Base-by-base conservation (phyloP, 2,329 filamentous ascomycete genomes). In the Colletotrichum salicis region DNA sequence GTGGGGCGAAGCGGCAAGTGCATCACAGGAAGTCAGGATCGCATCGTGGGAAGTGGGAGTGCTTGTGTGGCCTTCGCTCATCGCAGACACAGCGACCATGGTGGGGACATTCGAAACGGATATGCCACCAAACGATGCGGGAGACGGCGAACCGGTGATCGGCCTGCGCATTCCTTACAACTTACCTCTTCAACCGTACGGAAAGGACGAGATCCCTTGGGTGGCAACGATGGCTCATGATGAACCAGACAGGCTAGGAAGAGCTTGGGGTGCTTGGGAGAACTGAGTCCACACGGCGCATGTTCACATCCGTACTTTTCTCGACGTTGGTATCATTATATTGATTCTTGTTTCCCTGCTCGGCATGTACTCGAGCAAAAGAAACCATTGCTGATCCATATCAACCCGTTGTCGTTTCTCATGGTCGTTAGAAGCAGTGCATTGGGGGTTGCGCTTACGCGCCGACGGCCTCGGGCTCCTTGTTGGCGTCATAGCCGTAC, bases 21-120 rank as follows among this genome's bases (percentile, higher is more conserved):
- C 84, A 3, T 83, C 85, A 0, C 89, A 89, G 1, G 88, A 93
- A 76, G 83, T 94, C 35, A 87, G 91, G 45, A 89, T 97, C 33
- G 91, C 92, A 70, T 96, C 93, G 35, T 97, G 92, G 84, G 95
- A 97, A 79, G 88, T 94, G 37, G 95, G 95, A 0, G 93, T 97
- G 1, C 79, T 97, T 58, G 87, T 97, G 0, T 97, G 94, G 93
- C 94, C 95, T 0, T 89, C 81, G 8, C 78, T 92, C 22, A 84
- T 88, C 35, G 81, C 82, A 10, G 80, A 85, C 29, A 79, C 78
- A 0, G 85, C 86, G 0, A 78, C 79, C 6, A 96, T 97, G 92
- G 83, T 92, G 1, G 90, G 90, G 1, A 89, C 89, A 1, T 96
- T 95, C 79, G 86, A 87, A 71, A 86, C 78, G 4, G 92, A 96